These are phyloP conservation scores for Sistotremastrum suecicum DNA, from an alignment of 768 basidiomycete genomes.

Conservation along the genomic window DNA sequence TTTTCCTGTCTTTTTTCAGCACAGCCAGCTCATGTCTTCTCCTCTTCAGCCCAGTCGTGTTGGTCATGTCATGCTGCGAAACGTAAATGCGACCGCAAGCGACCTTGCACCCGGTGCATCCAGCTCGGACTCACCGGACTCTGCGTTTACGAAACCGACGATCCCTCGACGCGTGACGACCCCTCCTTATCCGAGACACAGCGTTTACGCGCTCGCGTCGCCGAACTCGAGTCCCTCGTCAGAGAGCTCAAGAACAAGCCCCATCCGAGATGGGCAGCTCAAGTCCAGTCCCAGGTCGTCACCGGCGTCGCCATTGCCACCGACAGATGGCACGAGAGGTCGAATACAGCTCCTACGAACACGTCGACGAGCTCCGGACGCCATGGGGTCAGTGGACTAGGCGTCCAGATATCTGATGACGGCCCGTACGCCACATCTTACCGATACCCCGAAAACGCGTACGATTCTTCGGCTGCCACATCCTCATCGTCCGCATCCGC, in stretches of 20 bases:
- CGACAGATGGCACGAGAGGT: conserved; percentile 56
- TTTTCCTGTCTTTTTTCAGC: conserved; percentile 21
- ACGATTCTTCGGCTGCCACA: no score
- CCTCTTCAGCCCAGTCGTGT: conserved; percentile 22
- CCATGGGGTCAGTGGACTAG: no score
- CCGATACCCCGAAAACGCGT: no score
- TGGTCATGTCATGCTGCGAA: conserved; percentile 90
- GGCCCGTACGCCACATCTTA: no score
- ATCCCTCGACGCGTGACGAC: conserved; percentile 64
- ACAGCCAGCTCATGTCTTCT: neutral
- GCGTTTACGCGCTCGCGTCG: conserved; percentile 73
- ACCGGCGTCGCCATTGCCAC: conserved; percentile 70
- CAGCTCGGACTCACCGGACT: conserved; percentile 84
- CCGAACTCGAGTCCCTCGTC: conserved; percentile 85
- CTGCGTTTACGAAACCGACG: conserved; percentile 91
- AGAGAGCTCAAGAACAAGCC: conserved; percentile 79
- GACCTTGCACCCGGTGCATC: conserved; percentile 84
- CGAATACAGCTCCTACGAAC: no score
- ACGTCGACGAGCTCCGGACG: no score
- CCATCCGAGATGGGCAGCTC: conserved; percentile 69
- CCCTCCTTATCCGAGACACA: conserved; percentile 80
- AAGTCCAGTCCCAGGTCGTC: conserved; percentile 27
- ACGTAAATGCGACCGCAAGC: conserved; percentile 87
- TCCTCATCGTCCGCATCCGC: no score
- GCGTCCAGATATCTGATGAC: no score